phyloP scores from a whole-genome alignment of 495 filamentous ascomycete genomes.

The Usnea hakonensis region DNA sequence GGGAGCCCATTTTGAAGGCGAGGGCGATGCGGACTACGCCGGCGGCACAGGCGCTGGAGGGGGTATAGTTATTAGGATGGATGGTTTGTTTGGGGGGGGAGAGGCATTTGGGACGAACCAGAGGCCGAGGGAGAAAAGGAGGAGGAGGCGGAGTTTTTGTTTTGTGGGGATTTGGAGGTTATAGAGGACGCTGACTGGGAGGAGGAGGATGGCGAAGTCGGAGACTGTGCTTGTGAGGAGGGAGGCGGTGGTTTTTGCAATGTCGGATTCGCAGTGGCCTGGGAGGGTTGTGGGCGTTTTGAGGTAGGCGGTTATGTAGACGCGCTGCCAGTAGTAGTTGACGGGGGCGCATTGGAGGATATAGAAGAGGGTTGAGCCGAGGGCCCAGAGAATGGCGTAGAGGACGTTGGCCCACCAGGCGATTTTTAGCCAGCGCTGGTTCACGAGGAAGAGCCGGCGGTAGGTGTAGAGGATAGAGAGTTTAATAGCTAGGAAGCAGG shows the following conservation, averaged over 20 bases:
- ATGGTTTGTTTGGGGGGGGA: too few species aligned
- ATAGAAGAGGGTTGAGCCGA: constrained; percentile 28
- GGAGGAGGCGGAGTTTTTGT: constrained; percentile 29
- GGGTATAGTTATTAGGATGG: too few species aligned
- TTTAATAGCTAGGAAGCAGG: constrained; percentile 28
- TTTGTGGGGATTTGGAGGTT: constrained; percentile 23
- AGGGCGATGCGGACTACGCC: too few species aligned
- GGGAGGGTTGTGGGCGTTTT: constrained; percentile 15
- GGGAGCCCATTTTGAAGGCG: too few species aligned
- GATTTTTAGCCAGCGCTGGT: constrained; percentile 24
- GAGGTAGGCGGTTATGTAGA: constrained; percentile 18
- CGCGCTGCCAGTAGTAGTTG: constrained; percentile 28
- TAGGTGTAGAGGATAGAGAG: constrained; percentile 31
- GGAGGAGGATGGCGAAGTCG: constrained; percentile 19
- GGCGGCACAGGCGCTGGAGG: too few species aligned
- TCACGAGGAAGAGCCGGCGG: constrained; percentile 26
- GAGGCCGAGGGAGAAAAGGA: constrained; percentile 26
- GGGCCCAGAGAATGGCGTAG: constrained; percentile 29
- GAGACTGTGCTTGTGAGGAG: constrained; percentile 6
- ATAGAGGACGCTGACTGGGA: constrained; percentile 28
- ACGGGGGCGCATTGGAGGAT: constrained; percentile 30
- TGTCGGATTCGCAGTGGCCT: constrained; percentile 28
- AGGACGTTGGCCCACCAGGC: constrained; percentile 32
- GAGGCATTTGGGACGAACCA: constrained; percentile 15
- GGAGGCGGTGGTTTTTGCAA: constrained; percentile 25